phyloP scores from a whole-genome alignment of 2,329 filamentous ascomycete genomes.

The Stylonectria norvegica region DNA sequence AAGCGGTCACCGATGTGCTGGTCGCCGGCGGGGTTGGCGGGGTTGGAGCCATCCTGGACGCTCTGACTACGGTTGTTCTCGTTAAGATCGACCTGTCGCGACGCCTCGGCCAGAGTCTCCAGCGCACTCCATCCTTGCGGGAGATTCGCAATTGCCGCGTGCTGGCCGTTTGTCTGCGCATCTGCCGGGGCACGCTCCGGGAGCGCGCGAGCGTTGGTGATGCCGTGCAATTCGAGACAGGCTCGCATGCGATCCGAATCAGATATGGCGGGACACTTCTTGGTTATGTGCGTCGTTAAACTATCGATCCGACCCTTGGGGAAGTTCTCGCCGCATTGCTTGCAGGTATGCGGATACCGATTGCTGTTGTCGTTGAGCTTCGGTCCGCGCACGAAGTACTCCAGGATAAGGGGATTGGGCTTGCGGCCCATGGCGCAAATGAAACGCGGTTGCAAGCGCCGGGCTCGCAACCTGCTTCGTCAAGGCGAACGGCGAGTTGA shows the following conservation, averaged over 20 bases:
- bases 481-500: slow-evolving; percentile 15
- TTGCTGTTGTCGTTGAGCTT: slow-evolving; percentile 90
- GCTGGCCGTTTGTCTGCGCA: slow-evolving; percentile 29
- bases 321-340: slow-evolving; percentile 81
- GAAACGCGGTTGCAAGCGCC: slow-evolving; percentile 23
- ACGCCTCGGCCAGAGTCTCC: slow-evolving; percentile 84
- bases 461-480: slow-evolving; percentile 23
- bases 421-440: slow-evolving; percentile 67
- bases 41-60: slow-evolving; percentile 30
- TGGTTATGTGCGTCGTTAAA: slow-evolving; percentile 75
- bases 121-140: slow-evolving; percentile 72
- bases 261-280: slow-evolving; percentile 78
- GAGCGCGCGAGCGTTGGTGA: slow-evolving; percentile 49
- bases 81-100: slow-evolving; percentile 69
- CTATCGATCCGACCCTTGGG: slow-evolving; percentile 86
- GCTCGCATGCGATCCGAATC: slow-evolving; percentile 73
- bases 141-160: slow-evolving; percentile 30
- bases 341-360: slow-evolving; percentile 88
- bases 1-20: slow-evolving; percentile 38
- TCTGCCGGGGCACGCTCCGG: slow-evolving; percentile 30
- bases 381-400: slow-evolving; percentile 82
- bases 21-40: slow-evolving; percentile 22
- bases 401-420: slow-evolving; percentile 78
- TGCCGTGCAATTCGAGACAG: slow-evolving; percentile 67
- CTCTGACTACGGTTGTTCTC: slow-evolving; percentile 56